Conservation (phyloP, 805 yeast genomes). For the Nakazawaea populi region DNA sequence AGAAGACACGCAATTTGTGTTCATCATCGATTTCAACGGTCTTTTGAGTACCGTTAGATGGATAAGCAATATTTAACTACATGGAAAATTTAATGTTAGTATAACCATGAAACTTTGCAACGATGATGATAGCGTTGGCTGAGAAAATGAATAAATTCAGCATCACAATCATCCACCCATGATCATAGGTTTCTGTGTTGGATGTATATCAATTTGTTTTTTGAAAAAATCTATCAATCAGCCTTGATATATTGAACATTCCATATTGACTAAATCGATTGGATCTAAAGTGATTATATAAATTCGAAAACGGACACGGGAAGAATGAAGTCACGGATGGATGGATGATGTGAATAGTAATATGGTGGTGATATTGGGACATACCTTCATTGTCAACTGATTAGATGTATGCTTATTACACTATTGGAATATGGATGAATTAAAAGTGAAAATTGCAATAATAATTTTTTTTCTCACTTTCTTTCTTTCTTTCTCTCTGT, state of each 20-base stretch:
- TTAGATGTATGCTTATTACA: not conserved
- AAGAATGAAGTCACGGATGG: not conserved
- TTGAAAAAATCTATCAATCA: too few species aligned
- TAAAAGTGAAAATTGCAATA: not conserved
- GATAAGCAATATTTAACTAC: conserved; percentile 98
- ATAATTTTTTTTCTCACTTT: not conserved
- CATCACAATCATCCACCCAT: too few species aligned
- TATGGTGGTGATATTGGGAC: not conserved
- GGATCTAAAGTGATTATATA: too few species aligned
- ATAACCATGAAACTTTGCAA: not conserved
- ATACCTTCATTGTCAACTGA: conserved; percentile 7
- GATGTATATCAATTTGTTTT: too few species aligned
- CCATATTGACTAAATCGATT: too few species aligned
- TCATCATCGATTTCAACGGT: conserved; percentile 97
- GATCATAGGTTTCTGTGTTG: too few species aligned
- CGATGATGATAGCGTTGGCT: too few species aligned
- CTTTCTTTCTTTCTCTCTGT: not conserved
- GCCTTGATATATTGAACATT: too few species aligned
- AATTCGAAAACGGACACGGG: too few species aligned
- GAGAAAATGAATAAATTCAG: too few species aligned
- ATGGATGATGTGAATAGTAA: not conserved
- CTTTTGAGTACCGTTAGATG: conserved; percentile 99
- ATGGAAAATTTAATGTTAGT: conserved; percentile 14
- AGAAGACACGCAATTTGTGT: conserved; percentile 96
- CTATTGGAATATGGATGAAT: not conserved